Evolutionary conservation across 306 rosid species (phyloP).

Genomic region (Parietaria judaica): DNA sequence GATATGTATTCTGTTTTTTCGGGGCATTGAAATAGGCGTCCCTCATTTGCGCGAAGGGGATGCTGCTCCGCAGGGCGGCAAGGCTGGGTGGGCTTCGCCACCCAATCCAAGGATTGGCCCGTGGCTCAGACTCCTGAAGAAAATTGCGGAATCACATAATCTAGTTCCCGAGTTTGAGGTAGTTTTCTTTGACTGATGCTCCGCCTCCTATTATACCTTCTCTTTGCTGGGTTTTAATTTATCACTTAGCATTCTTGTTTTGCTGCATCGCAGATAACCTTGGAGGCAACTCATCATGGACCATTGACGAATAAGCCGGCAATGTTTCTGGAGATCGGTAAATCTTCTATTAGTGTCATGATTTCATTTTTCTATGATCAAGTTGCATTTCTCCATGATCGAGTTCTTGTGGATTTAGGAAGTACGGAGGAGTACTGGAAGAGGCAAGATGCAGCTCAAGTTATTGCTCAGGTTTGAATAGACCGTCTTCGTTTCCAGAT

Average conservation of each 20-base stretch:
- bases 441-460: constrained; percentile 91
- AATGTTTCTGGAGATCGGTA: constrained; percentile 92
- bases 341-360: constrained; percentile 18
- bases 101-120: constrained; percentile 83
- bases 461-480: constrained; percentile 64
- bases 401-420: constrained; percentile 39
- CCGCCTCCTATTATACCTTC: not conserved
- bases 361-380: constrained; percentile 2
- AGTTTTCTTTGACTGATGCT: not conserved
- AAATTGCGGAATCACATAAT: constrained; percentile 55
- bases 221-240: not conserved
- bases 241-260: not conserved
- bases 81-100: constrained; percentile 85
- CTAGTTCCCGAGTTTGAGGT: constrained; percentile 95
- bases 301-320: constrained; percentile 72
- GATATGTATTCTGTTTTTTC: not conserved
- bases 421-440: constrained; percentile 98
- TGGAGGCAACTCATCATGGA: constrained; percentile 98
- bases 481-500: constrained; percentile 2
- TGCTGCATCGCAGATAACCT: constrained; percentile 51
- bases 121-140: constrained; percentile 72
- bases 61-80: constrained; percentile 88
- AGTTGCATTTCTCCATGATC: constrained; percentile 11
- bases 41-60: constrained; percentile 88
- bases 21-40: constrained; percentile 41